Percentiles rank a stretch among this genome's conserved stretches.
Conservation (phyloP, 2,329 filamentous ascomycete genomes). For the Fusarium abutilonis region DNA sequence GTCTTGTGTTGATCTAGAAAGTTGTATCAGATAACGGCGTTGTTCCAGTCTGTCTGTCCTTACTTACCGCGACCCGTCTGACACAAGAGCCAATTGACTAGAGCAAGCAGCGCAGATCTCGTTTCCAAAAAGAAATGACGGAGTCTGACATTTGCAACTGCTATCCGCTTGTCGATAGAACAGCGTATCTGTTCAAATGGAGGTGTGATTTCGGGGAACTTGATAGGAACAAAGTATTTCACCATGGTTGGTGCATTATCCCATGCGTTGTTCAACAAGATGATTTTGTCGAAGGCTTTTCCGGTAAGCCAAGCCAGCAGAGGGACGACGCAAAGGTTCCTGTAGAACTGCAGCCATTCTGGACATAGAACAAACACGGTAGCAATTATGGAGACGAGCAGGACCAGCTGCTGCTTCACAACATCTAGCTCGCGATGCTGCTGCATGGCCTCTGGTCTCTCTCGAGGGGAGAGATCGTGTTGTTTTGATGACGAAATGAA, state of each 20-base stretch:
- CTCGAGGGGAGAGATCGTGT: too few species aligned
- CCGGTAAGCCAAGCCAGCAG: slow-evolving; percentile 20
- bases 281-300: slow-evolving; percentile 12
- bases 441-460: background rate
- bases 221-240: slow-evolving; percentile 26
- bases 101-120: background rate
- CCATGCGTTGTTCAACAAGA: slow-evolving; percentile 16
- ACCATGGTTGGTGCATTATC: slow-evolving; percentile 17
- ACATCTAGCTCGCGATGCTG: slow-evolving; percentile 11
- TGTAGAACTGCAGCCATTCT: slow-evolving; percentile 17
- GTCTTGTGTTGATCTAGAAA: background rate
- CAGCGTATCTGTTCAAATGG: slow-evolving; percentile 16
- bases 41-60: accelerated
- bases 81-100: slow-evolving; percentile 5
- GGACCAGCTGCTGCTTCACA: slow-evolving; percentile 23
- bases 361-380: slow-evolving; percentile 19
- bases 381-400: slow-evolving; percentile 10
- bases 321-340: slow-evolving; percentile 19
- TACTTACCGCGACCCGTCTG: slow-evolving; percentile 4
- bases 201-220: slow-evolving; percentile 4
- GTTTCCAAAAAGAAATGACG: background rate
- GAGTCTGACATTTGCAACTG: background rate
- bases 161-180: background rate
- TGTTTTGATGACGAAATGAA: background rate
- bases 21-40: background rate